Percentiles rank a stretch among this genome's conserved stretches.
phyloP scores from a whole-genome alignment of 768 basidiomycete species.

The Pisolithus sp. region DNA sequence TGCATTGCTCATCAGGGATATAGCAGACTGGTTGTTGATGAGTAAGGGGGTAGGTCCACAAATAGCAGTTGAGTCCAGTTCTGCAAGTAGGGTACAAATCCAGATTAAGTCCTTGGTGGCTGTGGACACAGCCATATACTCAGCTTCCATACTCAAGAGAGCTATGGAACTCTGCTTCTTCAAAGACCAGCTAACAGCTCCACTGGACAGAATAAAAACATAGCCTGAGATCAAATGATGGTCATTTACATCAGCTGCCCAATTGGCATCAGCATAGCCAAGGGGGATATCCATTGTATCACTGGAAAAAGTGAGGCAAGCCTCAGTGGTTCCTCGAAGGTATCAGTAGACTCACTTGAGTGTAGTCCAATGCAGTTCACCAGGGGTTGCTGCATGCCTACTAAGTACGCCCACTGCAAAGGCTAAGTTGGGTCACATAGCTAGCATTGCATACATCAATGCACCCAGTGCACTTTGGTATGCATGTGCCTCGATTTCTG shows the following conservation, averaged over 20 bases:
- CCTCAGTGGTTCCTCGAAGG: constrained; percentile 8
- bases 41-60: too few relatives aligned
- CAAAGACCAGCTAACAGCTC: constrained; percentile 32
- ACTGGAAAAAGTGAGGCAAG: neutral
- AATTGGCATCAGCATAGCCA: constrained; percentile 8
- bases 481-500: too few relatives aligned
- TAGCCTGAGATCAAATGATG: constrained; percentile 18
- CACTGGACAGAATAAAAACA: constrained; percentile 27
- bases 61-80: too few relatives aligned
- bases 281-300: neutral
- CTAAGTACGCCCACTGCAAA: constrained; percentile 9
- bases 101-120: constrained; percentile 20
- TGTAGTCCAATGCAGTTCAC: constrained; percentile 8
- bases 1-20: too few relatives aligned
- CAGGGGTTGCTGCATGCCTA: constrained; percentile 8
- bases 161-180: constrained; percentile 9
- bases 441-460: constrained; percentile 9
- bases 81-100: constrained; percentile 13
- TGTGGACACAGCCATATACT: constrained; percentile 38
- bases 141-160: constrained; percentile 32
- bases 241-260: constrained; percentile 4
- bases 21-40: too few relatives aligned
- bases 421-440: constrained; percentile 10
- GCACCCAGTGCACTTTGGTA: too few relatives aligned
- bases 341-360: constrained; percentile 12